A percentile compares a stretch with the other conserved stretches of the same genome.
phyloP scores from a whole-genome alignment of 352 stramenopile species.

The Aphanomyces cochlioides region DNA sequence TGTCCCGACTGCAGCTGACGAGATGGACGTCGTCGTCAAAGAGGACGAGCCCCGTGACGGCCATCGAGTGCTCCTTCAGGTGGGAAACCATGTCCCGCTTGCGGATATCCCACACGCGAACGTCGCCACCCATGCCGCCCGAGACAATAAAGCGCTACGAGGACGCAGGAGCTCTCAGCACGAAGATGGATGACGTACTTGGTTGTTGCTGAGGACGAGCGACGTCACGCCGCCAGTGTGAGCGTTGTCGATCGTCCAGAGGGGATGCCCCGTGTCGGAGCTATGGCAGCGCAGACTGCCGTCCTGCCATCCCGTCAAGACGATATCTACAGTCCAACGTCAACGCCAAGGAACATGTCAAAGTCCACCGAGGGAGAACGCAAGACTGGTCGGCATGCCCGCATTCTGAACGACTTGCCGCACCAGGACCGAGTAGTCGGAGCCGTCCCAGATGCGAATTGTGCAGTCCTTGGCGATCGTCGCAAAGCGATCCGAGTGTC shows the following conservation, averaged over 20 bases:
- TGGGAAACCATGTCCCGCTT: conserved; percentile 87
- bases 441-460: conserved; percentile 87
- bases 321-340: conserved; percentile 45
- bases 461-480: conserved; percentile 84
- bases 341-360: not conserved
- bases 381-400: conserved; percentile 63
- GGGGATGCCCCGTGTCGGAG: conserved; percentile 67
- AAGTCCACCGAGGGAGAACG: conserved; percentile 63
- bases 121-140: conserved; percentile 76
- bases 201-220: conserved; percentile 87
- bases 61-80: conserved; percentile 89
- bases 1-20: conserved; percentile 84
- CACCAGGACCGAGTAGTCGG: conserved; percentile 75
- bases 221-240: conserved; percentile 87
- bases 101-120: conserved; percentile 92
- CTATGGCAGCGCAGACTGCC: conserved; percentile 84
- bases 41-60: conserved; percentile 78
- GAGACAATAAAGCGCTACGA: conserved; percentile 67
- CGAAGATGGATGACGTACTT: conserved; percentile 32
- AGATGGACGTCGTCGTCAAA: conserved; percentile 89
- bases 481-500: conserved; percentile 83
- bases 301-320: conserved; percentile 89
- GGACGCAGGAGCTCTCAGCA: conserved; percentile 36
- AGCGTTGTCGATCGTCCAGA: conserved; percentile 89
- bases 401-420: conserved; percentile 53